Conservation (phyloP, 306 rosid genomes). For the Hippophae rhamnoides region DNA sequence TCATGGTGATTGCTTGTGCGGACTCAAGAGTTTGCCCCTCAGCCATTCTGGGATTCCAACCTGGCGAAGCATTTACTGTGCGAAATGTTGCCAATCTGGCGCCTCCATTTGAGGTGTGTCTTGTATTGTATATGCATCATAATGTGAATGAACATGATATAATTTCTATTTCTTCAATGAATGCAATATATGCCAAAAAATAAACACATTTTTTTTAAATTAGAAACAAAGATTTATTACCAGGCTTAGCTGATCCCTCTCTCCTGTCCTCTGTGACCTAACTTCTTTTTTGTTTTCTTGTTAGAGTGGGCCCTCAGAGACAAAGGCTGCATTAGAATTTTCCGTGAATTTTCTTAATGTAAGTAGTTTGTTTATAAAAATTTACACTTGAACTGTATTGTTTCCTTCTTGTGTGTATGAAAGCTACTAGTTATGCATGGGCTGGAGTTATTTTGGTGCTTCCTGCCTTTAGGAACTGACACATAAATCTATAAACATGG, state of each 20-base stretch:
- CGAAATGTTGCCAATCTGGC: slow-evolving; percentile 94
- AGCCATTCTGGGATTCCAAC: slow-evolving; percentile 74
- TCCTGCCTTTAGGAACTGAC: too few species aligned
- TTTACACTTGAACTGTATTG: neutral
- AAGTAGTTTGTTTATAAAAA: slow-evolving; percentile 18
- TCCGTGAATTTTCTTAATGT: slow-evolving; percentile 71
- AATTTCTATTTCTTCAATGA: neutral
- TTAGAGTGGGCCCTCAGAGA: slow-evolving; percentile 85
- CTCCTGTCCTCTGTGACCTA: neutral
- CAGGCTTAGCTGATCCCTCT: too few species aligned
- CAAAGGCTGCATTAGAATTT: slow-evolving; percentile 90
- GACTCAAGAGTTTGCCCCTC: slow-evolving; percentile 98
- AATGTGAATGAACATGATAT: slow-evolving; percentile 1
- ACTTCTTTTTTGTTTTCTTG: slow-evolving; percentile 12
- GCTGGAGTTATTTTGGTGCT: too few species aligned
- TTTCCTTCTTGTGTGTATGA: neutral
- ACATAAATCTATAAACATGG: too few species aligned
- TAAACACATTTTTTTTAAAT: too few species aligned
- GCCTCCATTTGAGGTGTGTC: slow-evolving; percentile 66
- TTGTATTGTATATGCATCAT: slow-evolving; percentile 10
- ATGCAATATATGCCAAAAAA: too few species aligned
- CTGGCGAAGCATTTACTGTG: slow-evolving; percentile 82
- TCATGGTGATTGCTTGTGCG: slow-evolving; percentile 95
- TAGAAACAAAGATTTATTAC: too few species aligned
- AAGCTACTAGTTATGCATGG: neutral